Conservation (phyloP, 2,329 filamentous ascomycete species). For the Fusarium euwallaceae region DNA sequence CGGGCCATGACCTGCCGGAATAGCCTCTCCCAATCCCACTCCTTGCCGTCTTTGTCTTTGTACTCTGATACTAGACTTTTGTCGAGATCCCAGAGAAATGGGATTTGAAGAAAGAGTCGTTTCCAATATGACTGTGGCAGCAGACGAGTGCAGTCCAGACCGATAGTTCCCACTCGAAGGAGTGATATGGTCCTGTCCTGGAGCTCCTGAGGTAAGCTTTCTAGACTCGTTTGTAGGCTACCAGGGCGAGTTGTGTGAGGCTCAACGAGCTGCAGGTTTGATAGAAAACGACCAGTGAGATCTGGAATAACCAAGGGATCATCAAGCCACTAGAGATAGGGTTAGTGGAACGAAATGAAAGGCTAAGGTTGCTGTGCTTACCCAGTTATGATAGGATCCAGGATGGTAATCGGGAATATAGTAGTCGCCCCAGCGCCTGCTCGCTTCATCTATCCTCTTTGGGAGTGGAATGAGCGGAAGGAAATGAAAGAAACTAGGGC, state of each 20-base stretch:
- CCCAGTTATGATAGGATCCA: background rate
- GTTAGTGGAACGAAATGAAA: background rate
- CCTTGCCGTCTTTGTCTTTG: background rate
- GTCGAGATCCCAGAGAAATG: background rate
- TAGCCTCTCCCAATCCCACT: background rate
- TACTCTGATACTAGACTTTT: background rate
- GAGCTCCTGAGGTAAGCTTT: background rate
- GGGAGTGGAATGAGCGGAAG: background rate
- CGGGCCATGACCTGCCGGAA: background rate
- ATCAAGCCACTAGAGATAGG: background rate
- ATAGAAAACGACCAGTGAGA: background rate
- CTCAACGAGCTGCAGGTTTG: background rate
- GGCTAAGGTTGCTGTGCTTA: background rate
- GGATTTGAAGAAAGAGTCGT: background rate
- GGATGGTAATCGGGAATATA: background rate
- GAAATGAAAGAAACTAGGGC: background rate
- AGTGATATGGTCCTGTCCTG: background rate
- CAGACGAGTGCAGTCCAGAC: background rate
- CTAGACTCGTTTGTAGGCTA: background rate
- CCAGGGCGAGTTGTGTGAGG: background rate
- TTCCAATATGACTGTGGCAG: background rate
- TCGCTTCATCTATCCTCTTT: background rate
- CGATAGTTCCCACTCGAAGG: background rate
- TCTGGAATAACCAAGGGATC: background rate
- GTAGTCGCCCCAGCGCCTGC: background rate